Evolutionary conservation across 2,329 filamentous ascomycete species (phyloP), one percentile per base, ranked within the genome.

Genomic region (Colletotrichum phormii): DNA sequence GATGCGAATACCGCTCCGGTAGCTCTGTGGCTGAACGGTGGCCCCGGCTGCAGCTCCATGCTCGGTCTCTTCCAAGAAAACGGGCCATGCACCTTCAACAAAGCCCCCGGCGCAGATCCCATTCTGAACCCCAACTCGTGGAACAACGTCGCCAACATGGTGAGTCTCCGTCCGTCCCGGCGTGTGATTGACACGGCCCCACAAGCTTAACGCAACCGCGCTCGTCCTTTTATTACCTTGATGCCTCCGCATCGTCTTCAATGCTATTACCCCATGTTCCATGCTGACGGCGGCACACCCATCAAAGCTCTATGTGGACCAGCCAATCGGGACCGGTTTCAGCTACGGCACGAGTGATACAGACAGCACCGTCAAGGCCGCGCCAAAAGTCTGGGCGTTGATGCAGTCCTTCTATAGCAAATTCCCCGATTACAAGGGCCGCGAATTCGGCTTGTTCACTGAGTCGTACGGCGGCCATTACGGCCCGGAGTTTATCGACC

Each of bases 401-500:
- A 78, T 90, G 60, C 89, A 91, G 77, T 85, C 86, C 1, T 94
- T 91, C 84, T 89, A 91, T 67, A 84, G 88, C 5, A 87, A 89
- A 35, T 93, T 93, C 71, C 90, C 90, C 0, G 84, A 86, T 35
- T 92, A 93, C 77, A 86, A 88, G 78, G 87, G 87, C 3, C 86
- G 87, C 55, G 87, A 91, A 72, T 87, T 90, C 71, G 85, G 86
- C 4, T 82, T 91, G 66, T 89, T 86, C 64, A 85, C 87, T 5
- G 84, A 87, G 74, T 87, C 85, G 0, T 91, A 91, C 72, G 89
- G 89, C 31, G 89, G 89, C n/a, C 86, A 88, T 69, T 90, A 89
- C 75, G 88, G 88, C 1, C 89, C 89, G 0, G 86, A 86, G 29
- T 90, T 90, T 73, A 85, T 86, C 18, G 80, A 83, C 11, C 89